A percentile compares a stretch with the other conserved stretches of the same genome.
Evolutionary conservation across 2,329 filamentous ascomycete genomes (phyloP).

Genomic region (Colletotrichum australisinense): DNA sequence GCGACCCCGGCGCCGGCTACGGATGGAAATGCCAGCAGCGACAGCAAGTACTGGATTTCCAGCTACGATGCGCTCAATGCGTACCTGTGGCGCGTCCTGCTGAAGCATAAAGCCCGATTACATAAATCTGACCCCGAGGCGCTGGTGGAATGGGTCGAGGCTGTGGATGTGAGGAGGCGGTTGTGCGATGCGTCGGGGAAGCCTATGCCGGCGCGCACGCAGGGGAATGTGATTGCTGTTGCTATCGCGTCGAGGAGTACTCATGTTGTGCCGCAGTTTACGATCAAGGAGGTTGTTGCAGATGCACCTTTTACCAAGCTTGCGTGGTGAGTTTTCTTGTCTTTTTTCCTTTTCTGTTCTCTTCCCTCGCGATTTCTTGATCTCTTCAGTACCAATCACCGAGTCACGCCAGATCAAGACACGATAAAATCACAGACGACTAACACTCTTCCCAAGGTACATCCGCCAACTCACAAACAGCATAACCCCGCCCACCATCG

Average conservation of each 20-base stretch:
- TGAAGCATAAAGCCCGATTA: not conserved
- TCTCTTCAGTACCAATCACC: no score
- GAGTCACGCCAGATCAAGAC: not conserved
- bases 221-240: not conserved
- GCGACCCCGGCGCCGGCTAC: not conserved
- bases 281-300: slow-evolving; percentile 44
- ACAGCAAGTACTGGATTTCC: not conserved
- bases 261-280: not conserved
- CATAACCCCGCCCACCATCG: slow-evolving; percentile 45
- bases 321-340: slow-evolving; percentile 42
- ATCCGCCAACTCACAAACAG: slow-evolving; percentile 46
- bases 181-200: not conserved
- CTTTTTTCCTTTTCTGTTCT: not conserved
- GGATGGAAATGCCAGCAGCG: not conserved
- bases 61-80: not conserved
- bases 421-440: not conserved
- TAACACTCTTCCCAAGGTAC: slow-evolving; percentile 27
- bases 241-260: not conserved
- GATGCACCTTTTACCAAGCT: slow-evolving; percentile 48
- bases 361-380: slow-evolving; percentile 20
- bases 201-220: not conserved
- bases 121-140: not conserved
- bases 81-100: not conserved
- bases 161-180: not conserved
- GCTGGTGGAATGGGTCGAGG: not conserved